These are phyloP conservation scores for Arachis stenosperma DNA, from an alignment of 306 rosid species.

Conservation along the genomic window DNA sequence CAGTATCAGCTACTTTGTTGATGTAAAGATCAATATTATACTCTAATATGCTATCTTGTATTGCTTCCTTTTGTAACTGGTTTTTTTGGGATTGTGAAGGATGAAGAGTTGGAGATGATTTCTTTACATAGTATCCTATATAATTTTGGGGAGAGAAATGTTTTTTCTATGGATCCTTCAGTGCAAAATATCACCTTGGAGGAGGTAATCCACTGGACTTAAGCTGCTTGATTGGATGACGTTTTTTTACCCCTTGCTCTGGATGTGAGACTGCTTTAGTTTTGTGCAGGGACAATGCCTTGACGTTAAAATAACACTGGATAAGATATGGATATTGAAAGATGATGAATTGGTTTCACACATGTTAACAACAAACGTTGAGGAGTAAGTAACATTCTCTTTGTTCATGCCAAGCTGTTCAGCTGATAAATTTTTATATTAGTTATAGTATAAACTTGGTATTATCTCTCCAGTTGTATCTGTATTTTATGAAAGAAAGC, in stretches of 20 bases:
- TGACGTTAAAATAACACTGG: constrained; percentile 72
- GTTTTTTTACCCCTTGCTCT: constrained; percentile 29
- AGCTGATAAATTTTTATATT: constrained; percentile 17
- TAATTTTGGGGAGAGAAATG: constrained; percentile 60
- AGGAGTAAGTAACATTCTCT: constrained; percentile 53
- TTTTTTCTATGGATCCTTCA: constrained; percentile 64
- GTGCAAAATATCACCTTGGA: constrained; percentile 61
- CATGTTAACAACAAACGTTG: constrained; percentile 46
- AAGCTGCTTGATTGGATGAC: constrained; percentile 24
- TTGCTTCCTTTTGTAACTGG: constrained; percentile 32
- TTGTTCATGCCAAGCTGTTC: constrained; percentile 31
- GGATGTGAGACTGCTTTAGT: constrained; percentile 40
- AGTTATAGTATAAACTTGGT: constrained; percentile 26
- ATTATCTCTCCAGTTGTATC: constrained; percentile 22
- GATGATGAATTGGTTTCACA: constrained; percentile 69
- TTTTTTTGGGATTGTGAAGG: constrained; percentile 58
- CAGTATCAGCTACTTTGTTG: constrained; percentile 26
- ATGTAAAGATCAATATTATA: constrained; percentile 15
- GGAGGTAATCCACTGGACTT: constrained; percentile 57
- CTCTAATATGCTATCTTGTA: constrained; percentile 7
- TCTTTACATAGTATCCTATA: constrained; percentile 57
- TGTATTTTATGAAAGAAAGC: neutral
- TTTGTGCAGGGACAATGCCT: constrained; percentile 75
- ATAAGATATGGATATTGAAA: constrained; percentile 89
- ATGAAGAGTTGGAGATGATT: constrained; percentile 59